A percentile compares a stretch with the other conserved stretches of the same genome.
phyloP scores from a whole-genome alignment of 1,139 yeast genomes.

The Lizanozyma gosingica region DNA sequence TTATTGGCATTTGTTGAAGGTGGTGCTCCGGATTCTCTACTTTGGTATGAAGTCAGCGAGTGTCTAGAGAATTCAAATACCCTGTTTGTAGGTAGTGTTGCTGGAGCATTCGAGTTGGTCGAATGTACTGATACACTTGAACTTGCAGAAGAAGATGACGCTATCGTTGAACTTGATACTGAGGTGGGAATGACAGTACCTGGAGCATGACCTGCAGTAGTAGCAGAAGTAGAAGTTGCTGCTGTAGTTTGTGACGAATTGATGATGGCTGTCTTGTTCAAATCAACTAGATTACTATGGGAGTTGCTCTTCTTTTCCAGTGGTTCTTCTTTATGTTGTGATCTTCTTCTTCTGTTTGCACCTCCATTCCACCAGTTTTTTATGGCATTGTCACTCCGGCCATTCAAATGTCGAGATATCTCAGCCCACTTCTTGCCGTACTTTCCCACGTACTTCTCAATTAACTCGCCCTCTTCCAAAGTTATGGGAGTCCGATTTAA shows the following conservation, averaged over 20 bases:
- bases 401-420: slow-evolving; percentile 79
- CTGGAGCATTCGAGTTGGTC: neutral
- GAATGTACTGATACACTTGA: neutral
- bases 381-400: slow-evolving; percentile 83
- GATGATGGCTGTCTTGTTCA: neutral
- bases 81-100: neutral
- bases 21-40: neutral
- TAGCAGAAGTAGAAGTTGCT: neutral
- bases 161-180: neutral
- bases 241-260: neutral
- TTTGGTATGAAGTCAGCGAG: neutral
- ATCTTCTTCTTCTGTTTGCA: slow-evolving; percentile 66
- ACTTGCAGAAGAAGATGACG: neutral
- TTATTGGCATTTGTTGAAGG: neutral
- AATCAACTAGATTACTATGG: neutral
- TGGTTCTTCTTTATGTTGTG: slow-evolving; percentile 9
- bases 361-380: slow-evolving; percentile 98
- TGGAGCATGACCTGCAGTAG: neutral
- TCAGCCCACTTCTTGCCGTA: slow-evolving; percentile 95
- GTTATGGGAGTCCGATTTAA: slow-evolving; percentile 78
- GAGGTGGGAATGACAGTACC: neutral
- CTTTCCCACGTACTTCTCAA: slow-evolving; percentile 68
- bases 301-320: neutral
- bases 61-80: neutral
- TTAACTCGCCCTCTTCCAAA: slow-evolving; percentile 73